Conservation (phyloP, 1,139 yeast genomes). For the Geotrichum siamense region DNA sequence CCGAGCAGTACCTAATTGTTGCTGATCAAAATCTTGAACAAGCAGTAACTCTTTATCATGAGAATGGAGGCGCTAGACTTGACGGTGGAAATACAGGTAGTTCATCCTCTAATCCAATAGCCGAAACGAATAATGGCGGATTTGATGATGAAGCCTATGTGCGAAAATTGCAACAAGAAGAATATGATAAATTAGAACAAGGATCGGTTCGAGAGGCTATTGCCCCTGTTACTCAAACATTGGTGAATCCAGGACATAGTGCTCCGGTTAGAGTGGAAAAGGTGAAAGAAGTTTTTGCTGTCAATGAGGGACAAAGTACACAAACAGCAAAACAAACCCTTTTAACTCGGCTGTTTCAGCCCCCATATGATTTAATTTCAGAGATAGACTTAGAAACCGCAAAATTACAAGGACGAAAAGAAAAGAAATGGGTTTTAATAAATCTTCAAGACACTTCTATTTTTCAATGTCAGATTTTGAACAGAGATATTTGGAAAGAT, state of each 20-base stretch:
- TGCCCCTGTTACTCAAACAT: slow-evolving; percentile 72
- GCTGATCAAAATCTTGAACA: slow-evolving; percentile 73
- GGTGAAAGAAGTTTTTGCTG: slow-evolving; percentile 3
- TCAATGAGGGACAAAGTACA: background rate
- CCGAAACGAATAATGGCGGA: slow-evolving; percentile 20
- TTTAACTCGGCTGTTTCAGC: slow-evolving; percentile 75
- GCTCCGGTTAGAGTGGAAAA: slow-evolving; percentile 1
- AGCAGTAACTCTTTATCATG: slow-evolving; percentile 81
- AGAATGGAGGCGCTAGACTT: slow-evolving; percentile 49
- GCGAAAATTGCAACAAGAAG: slow-evolving; percentile 56
- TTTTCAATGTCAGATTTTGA: slow-evolving; percentile 81
- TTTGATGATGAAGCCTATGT: slow-evolving; percentile 57
- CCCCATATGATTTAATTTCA: slow-evolving; percentile 85
- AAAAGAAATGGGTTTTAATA: slow-evolving; percentile 73
- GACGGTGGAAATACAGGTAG: background rate
- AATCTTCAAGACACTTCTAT: slow-evolving; percentile 82
- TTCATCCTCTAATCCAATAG: background rate
- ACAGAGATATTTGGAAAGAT: slow-evolving; percentile 90
- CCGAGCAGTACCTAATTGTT: slow-evolving; percentile 72
- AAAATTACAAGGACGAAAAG: slow-evolving; percentile 52
- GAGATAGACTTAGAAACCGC: slow-evolving; percentile 62
- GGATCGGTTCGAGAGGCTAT: slow-evolving; percentile 64
- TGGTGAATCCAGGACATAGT: slow-evolving; percentile 42
- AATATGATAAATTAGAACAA: slow-evolving; percentile 25
- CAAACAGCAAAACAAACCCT: slow-evolving; percentile 60